Evolutionary conservation across 805 yeast species (phyloP), one percentile per base, ranked within the genome.

Genomic region (Candida boleticola): DNA sequence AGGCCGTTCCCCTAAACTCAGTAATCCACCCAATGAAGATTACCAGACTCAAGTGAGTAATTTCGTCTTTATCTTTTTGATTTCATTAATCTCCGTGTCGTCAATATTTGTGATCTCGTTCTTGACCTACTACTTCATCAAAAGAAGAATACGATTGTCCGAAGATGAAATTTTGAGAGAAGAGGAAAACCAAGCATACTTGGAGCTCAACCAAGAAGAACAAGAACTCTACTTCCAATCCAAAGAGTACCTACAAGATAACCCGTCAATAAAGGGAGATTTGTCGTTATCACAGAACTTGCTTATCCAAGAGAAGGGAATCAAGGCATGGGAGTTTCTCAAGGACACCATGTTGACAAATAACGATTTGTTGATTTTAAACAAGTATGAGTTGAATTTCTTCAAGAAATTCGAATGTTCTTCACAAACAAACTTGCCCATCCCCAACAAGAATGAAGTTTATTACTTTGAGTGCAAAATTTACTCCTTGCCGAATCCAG

Each of bases 381-480:
- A 85, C 56, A 82, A 85, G 53, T 59, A 73, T 2, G 88, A 83
- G 55, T 60, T 83, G 37, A 74, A 76, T 23, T 82, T 82, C 51
- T 61, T 72, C 50, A 75, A 76, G 53, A 78, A 78, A 37, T 75
- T 74, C 42, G 85, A 82, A 48, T 77, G 85, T 50, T 74, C 89
- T 2, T 74, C 83, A 5, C 88, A 80, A 58, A 82, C 96, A 2
- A 90, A 88, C 63, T 66, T 90, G 44, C 98, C 97, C 0, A 73
- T 90, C 3, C 97, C 96, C 14, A 75, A 75, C 53, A 77, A 76
- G 45, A 89, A 86, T 58, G 93, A 87, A 41, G 92, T 88, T 3
- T 89, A 88, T 56, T 90, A 92, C 65, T 89, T 85, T 68, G 98
- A 90, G 58, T 78, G 83, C 31, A 93, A 93, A 55, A 76, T 93